Percentiles rank a stretch among this genome's conserved stretches.
These are phyloP conservation scores for Aspergillus ochraceoroseus DNA, from an alignment of 2,329 filamentous ascomycete species.

Conservation along the genomic window DNA sequence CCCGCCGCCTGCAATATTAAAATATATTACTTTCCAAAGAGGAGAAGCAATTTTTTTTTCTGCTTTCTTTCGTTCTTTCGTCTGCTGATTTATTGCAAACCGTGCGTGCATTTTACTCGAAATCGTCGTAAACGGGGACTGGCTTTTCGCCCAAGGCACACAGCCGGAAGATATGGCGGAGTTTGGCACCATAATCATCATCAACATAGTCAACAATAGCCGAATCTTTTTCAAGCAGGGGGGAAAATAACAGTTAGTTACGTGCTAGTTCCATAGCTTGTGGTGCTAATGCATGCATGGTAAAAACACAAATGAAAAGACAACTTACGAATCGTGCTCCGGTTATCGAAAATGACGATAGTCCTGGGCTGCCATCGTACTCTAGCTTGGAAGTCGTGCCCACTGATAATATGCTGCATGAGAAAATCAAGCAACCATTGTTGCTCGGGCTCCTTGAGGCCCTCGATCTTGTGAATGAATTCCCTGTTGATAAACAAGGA, in stretches of 20 bases:
- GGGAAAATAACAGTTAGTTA: constrained; percentile 16
- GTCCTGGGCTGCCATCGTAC: constrained; percentile 48
- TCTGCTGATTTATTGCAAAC: no score
- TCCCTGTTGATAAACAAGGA: constrained; percentile 48
- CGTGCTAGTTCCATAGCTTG: constrained; percentile 10
- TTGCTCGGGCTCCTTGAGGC: constrained; percentile 47
- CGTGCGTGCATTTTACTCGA: constrained; percentile 22
- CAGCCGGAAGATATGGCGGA: constrained; percentile 50
- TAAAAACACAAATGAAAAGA: neutral
- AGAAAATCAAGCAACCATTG: constrained; percentile 47
- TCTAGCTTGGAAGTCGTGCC: constrained; percentile 47
- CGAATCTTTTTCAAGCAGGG: constrained; percentile 45
- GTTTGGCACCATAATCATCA: constrained; percentile 45
- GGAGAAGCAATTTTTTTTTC: neutral
- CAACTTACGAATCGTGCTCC: constrained; percentile 45
- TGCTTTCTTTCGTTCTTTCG: neutral
- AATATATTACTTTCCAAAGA: neutral
- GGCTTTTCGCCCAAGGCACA: constrained; percentile 49
- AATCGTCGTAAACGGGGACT: constrained; percentile 42
- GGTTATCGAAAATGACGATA: constrained; percentile 50
- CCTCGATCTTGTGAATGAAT: constrained; percentile 47
- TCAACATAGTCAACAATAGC: constrained; percentile 49
- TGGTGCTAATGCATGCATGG: constrained; percentile 8
- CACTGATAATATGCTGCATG: constrained; percentile 45
- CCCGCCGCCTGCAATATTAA: no score